Percentiles rank a stretch among this genome's conserved stretches.
Evolutionary conservation across 192 early-diverging fungal genomes (phyloP).

Genomic region (Funneliformis geosporum): DNA sequence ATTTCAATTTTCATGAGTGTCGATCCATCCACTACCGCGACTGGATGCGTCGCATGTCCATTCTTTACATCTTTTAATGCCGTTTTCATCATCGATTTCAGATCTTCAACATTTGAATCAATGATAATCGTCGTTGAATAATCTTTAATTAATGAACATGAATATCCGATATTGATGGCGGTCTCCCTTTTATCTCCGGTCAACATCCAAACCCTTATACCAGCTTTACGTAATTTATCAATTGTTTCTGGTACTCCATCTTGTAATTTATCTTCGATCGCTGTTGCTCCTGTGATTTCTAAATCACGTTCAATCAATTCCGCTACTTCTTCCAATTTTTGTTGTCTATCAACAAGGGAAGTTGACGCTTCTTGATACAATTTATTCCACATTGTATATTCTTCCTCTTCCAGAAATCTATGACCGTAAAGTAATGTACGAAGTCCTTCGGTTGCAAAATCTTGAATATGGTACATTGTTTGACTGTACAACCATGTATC

Average conservation of each 20-base stretch:
- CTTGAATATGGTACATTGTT: conserved; percentile 65
- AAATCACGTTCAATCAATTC: conserved; percentile 76
- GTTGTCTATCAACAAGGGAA: conserved; percentile 63
- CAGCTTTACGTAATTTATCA: conserved; percentile 70
- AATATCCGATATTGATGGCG: conserved; percentile 87
- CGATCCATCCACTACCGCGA: conserved; percentile 50
- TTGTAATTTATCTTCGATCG: conserved; percentile 90
- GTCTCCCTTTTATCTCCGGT: conserved; percentile 93
- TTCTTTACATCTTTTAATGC: conserved; percentile 44
- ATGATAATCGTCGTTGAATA: conserved; percentile 51
- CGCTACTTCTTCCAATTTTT: conserved; percentile 57
- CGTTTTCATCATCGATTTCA: conserved; percentile 37
- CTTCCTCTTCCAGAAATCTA: conserved; percentile 59
- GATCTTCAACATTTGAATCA: conserved; percentile 42
- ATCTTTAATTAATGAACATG: conserved; percentile 66
- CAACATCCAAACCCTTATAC: conserved; percentile 88
- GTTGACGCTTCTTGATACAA: conserved; percentile 70
- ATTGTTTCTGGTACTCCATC: conserved; percentile 86
- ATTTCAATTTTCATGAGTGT: conserved; percentile 50
- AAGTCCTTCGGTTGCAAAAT: conserved; percentile 76
- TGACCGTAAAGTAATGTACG: conserved; percentile 83
- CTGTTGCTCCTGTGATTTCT: conserved; percentile 78
- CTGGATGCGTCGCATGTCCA: conserved; percentile 43
- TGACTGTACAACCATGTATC: conserved; percentile 61
- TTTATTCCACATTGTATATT: conserved; percentile 69